Percentiles rank a stretch among this genome's conserved stretches.
These are phyloP conservation scores for Pythium apleroticum DNA, from an alignment of 352 stramenopile genomes.

Conservation along the genomic window DNA sequence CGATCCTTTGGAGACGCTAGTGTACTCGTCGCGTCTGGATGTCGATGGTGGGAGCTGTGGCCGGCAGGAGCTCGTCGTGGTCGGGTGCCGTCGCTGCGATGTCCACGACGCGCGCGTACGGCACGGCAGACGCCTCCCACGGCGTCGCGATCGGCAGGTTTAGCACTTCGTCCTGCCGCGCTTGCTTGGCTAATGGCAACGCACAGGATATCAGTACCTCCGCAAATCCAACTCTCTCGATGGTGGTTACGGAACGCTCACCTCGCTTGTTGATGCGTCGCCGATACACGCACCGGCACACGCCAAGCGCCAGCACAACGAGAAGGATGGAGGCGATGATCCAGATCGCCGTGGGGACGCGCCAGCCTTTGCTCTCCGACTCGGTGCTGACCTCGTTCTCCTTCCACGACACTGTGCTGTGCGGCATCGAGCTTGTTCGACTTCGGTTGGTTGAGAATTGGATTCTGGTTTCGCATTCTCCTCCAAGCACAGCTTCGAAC, in stretches of 20 bases:
- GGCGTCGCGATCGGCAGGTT: conserved; percentile 27
- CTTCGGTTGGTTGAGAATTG: neutral
- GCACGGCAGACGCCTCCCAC: conserved; percentile 18
- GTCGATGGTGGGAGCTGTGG: conserved; percentile 16
- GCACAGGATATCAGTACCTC: too few species aligned
- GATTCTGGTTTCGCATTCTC: neutral
- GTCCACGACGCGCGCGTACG: conserved; percentile 30
- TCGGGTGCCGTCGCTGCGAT: conserved; percentile 25
- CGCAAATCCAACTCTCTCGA: too few species aligned
- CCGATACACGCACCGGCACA: neutral
- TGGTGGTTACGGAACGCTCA: too few species aligned
- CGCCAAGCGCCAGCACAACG: neutral
- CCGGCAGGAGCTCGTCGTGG: conserved; percentile 29
- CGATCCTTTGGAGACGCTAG: too few species aligned
- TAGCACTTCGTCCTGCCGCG: conserved; percentile 19
- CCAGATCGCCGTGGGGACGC: neutral
- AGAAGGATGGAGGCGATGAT: neutral
- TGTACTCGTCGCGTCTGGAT: neutral
- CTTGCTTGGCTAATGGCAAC: conserved; percentile 16
- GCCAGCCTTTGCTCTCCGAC: neutral
- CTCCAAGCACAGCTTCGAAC: too few species aligned
- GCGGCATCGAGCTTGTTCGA: neutral
- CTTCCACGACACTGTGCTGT: neutral
- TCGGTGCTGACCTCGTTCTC: neutral
- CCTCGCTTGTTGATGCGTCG: neutral